Percentiles rank a stretch among this genome's conserved stretches.
phyloP scores from a whole-genome alignment of 2,329 filamentous ascomycete species.

The Arthrobotrys conoides region DNA sequence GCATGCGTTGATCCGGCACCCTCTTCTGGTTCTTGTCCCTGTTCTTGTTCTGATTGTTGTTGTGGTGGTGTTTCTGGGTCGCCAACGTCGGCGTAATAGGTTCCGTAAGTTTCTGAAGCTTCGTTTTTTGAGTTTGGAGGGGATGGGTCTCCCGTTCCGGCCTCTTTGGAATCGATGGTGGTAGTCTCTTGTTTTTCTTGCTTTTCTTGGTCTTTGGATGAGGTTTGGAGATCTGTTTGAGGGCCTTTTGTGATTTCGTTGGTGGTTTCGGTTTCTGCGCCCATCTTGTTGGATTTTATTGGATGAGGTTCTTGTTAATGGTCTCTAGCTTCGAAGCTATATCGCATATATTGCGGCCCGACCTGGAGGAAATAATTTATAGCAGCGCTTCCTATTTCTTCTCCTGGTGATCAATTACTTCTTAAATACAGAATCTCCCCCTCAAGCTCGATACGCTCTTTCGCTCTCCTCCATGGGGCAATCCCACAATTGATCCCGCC shows the following conservation, averaged over 20 bases:
- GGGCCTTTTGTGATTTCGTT: background rate
- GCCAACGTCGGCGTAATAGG: background rate
- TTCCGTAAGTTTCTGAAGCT: background rate
- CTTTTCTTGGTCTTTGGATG: background rate
- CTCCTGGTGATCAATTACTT: background rate
- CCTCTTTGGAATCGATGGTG: background rate
- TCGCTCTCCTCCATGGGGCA: too few relatives aligned
- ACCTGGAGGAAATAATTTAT: too few relatives aligned
- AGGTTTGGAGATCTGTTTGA: background rate
- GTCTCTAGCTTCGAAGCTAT: too few relatives aligned
- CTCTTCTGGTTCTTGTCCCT: background rate
- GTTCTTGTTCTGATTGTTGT: background rate
- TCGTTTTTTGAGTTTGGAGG: background rate
- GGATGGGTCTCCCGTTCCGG: background rate
- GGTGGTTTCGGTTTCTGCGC: background rate
- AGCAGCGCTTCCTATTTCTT: background rate
- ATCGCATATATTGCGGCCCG: too few relatives aligned
- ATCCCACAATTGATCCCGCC: background rate
- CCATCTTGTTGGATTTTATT: background rate
- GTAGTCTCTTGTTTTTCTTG: too few relatives aligned
- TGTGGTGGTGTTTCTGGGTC: background rate
- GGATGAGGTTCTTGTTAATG: background rate
- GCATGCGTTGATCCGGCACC: background rate
- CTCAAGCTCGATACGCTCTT: too few relatives aligned
- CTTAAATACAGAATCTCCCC: background rate